Evolutionary conservation across 1,284 basidiomycete species (phyloP).

Genomic region (Meira miltonrushii): DNA sequence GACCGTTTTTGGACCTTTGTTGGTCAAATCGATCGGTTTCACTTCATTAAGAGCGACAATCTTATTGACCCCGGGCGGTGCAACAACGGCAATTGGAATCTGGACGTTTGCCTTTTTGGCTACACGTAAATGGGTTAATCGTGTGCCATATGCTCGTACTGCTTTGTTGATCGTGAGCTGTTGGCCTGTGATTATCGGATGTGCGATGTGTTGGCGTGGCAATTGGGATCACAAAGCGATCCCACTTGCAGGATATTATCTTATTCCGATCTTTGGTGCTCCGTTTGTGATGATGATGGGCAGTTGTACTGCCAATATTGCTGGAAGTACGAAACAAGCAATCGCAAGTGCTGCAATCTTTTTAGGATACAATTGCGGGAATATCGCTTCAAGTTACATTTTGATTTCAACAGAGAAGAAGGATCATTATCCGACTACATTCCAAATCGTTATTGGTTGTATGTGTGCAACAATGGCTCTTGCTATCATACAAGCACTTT

Average conservation of each 20-base stretch:
- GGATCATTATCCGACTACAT: conserved; percentile 55
- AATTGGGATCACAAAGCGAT: conserved; percentile 54
- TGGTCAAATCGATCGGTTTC: conserved; percentile 56
- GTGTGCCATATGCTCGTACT: conserved; percentile 51
- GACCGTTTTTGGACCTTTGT: conserved; percentile 56
- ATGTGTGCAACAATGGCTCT: conserved; percentile 20
- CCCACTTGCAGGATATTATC: conserved; percentile 57
- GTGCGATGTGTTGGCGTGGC: conserved; percentile 56
- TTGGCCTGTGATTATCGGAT: conserved; percentile 57
- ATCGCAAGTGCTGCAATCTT: conserved; percentile 54
- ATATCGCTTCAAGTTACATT: conserved; percentile 42
- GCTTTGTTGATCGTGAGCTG: conserved; percentile 55
- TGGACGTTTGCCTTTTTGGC: conserved; percentile 55
- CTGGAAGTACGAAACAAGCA: conserved; percentile 57
- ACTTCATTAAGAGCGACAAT: conserved; percentile 55
- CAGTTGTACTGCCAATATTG: conserved; percentile 55
- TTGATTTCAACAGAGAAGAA: conserved; percentile 27
- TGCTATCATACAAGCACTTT: conserved; percentile 1
- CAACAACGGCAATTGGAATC: conserved; percentile 55
- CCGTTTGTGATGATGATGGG: conserved; percentile 57
- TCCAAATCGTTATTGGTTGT: conserved; percentile 55
- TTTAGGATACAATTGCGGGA: conserved; percentile 50
- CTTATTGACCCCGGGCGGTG: conserved; percentile 53
- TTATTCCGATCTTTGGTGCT: conserved; percentile 56
- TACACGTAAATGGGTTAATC: conserved; percentile 20